A percentile compares a stretch with the other conserved stretches of the same genome.
Conservation (phyloP, 805 yeast genomes). For the Starmerella floris region DNA sequence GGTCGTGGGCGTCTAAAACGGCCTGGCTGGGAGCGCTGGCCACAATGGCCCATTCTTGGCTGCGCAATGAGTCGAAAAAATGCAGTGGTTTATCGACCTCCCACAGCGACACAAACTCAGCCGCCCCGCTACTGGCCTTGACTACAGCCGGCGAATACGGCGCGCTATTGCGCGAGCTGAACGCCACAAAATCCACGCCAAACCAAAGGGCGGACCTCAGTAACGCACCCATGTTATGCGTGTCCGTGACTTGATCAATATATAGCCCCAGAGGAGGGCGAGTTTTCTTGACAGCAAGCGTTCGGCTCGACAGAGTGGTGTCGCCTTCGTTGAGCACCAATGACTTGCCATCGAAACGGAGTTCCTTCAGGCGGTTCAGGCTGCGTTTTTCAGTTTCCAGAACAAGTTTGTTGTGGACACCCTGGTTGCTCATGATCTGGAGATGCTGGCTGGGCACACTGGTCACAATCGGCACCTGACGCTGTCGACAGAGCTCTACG, state of each 20-base stretch:
- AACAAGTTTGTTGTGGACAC: conserved; percentile 71
- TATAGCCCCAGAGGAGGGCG: conserved; percentile 48
- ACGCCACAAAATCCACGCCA: conserved; percentile 67
- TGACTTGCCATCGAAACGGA: conserved; percentile 13
- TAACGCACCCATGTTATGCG: conserved; percentile 78
- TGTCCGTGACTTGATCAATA: conserved; percentile 70
- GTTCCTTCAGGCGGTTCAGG: conserved; percentile 23
- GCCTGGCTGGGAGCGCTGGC: conserved; percentile 38
- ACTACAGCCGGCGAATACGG: conserved; percentile 63
- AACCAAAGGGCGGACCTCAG: conserved; percentile 65
- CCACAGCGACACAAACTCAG: conserved; percentile 56
- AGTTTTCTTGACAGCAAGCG: not conserved
- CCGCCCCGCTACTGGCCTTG: conserved; percentile 74
- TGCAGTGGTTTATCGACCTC: conserved; percentile 44
- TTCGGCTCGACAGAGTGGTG: not conserved
- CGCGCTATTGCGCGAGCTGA: conserved; percentile 60
- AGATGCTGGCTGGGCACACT: conserved; percentile 39
- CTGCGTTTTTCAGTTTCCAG: conserved; percentile 48
- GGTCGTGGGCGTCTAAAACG: conserved; percentile 25
- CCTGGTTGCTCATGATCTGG: conserved; percentile 48
- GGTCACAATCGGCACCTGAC: conserved; percentile 30
- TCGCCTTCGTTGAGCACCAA: conserved; percentile 18
- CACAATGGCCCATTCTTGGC: conserved; percentile 58
- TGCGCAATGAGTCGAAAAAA: conserved; percentile 44
- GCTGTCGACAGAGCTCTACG: conserved; percentile 34